Evolutionary conservation across 768 basidiomycete species (phyloP), one percentile per base, ranked within the genome.

Genomic region (Tubosaeta brunneosetosa): DNA sequence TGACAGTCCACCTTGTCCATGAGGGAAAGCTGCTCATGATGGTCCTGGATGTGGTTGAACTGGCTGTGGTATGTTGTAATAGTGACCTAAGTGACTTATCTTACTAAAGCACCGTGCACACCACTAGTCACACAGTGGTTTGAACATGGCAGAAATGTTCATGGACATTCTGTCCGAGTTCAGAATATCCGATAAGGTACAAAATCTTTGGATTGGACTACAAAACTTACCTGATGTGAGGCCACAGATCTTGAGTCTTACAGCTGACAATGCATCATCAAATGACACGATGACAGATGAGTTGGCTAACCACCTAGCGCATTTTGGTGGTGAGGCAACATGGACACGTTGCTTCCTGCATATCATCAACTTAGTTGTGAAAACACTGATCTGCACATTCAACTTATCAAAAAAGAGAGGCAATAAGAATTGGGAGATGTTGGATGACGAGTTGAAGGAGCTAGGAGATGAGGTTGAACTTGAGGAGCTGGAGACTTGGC

Each of bases 301-400:
- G 11, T 14, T 38, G 19, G 37, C 7, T 1, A 17, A 38, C n/a
- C n/a, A 8, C 3, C 17, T 38, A 6, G 37, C 37, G 1, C 37
- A 38, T 17, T 38, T 38, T 17, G 17, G 13, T n/a, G n/a, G n/a
- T n/a, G n/a, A n/a, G n/a, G n/a, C n/a, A n/a, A n/a, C n/a, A n/a
- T n/a, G n/a, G n/a, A n/a, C n/a, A n/a, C n/a, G n/a, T n/a, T n/a
- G n/a, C n/a, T n/a, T n/a, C n/a, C n/a, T n/a, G n/a, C n/a, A n/a
- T n/a, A n/a, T n/a, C n/a, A n/a, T n/a, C n/a, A n/a, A n/a, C n/a
- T n/a, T n/a, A n/a, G n/a, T n/a, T 7, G 73, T 70, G 0, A 72
- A 74, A 45, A 60, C 56, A 0, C 25, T 74, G 0, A 38, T 76
- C 0, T 2, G 48, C 0, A 60, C 64, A 44, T 77, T 77, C 58